phyloP scores from a whole-genome alignment of 1,284 basidiomycete species.

The Chondrostereum purpureum region DNA sequence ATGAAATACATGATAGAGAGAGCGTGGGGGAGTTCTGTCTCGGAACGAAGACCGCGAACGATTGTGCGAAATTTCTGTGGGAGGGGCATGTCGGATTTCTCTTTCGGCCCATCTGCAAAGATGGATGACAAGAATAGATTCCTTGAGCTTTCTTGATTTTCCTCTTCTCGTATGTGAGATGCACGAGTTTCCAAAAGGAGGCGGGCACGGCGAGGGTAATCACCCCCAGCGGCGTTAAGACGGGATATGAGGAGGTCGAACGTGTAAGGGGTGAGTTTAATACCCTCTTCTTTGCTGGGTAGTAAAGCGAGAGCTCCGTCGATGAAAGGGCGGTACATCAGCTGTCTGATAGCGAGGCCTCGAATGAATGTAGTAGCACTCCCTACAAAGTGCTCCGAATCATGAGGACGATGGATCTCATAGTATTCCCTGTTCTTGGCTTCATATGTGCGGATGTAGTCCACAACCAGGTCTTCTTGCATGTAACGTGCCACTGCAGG shows the following conservation, averaged over 20 bases:
- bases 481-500: slow-evolving; percentile 26
- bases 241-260: slow-evolving; percentile 14
- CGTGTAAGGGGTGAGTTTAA: slow-evolving; percentile 18
- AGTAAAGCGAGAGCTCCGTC: slow-evolving; percentile 29
- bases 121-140: slow-evolving; percentile 1
- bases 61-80: slow-evolving; percentile 6
- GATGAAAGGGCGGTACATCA: slow-evolving; percentile 22
- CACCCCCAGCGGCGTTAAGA: background rate
- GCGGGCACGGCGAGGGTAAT: background rate
- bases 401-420: background rate
- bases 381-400: background rate
- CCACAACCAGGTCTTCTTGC: slow-evolving; percentile 16
- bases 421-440: slow-evolving; percentile 17
- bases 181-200: background rate
- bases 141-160: background rate
- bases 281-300: slow-evolving; percentile 17
- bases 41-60: background rate
- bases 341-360: slow-evolving; percentile 13
- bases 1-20: slow-evolving; percentile 27
- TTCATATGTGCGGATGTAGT: slow-evolving; percentile 26
- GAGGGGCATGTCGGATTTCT: slow-evolving; percentile 5
- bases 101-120: background rate
- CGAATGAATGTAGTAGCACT: slow-evolving; percentile 10
- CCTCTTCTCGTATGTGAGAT: background rate
- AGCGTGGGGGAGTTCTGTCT: slow-evolving; percentile 17